phyloP scores from a whole-genome alignment of 768 basidiomycete genomes.

The Termitomyces titanicus region DNA sequence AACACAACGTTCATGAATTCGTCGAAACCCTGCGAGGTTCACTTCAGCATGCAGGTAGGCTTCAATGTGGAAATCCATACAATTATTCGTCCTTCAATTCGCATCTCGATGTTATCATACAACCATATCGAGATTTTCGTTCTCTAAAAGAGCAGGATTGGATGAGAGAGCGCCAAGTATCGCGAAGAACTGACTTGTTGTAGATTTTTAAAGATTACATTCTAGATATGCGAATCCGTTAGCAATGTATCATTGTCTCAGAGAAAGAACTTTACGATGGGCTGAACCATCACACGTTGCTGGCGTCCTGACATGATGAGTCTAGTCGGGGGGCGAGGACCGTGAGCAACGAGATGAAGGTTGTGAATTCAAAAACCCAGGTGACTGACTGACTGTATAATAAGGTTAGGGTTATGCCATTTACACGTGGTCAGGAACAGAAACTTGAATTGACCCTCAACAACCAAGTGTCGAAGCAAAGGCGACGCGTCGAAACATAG shows the following conservation, averaged over 20 bases:
- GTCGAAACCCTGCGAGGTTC: slow-evolving; percentile 83
- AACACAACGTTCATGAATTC: slow-evolving; percentile 99
- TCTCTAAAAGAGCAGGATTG: slow-evolving; percentile 37
- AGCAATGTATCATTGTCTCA: slow-evolving; percentile 7
- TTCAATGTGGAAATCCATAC: slow-evolving; percentile 49
- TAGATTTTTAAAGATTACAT: slow-evolving; percentile 97
- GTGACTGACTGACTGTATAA: neutral
- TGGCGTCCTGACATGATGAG: slow-evolving; percentile 84
- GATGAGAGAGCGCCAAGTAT: slow-evolving; percentile 6
- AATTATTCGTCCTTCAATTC: slow-evolving; percentile 93
- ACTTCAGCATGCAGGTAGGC: neutral
- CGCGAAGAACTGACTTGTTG: slow-evolving; percentile 56
- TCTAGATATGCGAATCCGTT: slow-evolving; percentile 39
- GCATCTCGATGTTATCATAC: slow-evolving; percentile 95
- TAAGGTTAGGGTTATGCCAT: slow-evolving; percentile 23
- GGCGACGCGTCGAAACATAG: slow-evolving; percentile 22
- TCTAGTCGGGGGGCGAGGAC: slow-evolving; percentile 6
- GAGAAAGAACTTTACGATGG: slow-evolving; percentile 73
- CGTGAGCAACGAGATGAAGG: slow-evolving; percentile 13
- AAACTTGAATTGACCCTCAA: neutral
- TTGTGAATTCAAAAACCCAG: neutral
- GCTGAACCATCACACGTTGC: slow-evolving; percentile 98
- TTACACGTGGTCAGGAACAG: slow-evolving; percentile 18
- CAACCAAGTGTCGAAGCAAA: slow-evolving; percentile 13
- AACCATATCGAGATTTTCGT: slow-evolving; percentile 90